Percentiles rank a stretch among this genome's conserved stretches.
phyloP scores from a whole-genome alignment of 768 basidiomycete genomes.

The Psilocybe subaeruginosa region DNA sequence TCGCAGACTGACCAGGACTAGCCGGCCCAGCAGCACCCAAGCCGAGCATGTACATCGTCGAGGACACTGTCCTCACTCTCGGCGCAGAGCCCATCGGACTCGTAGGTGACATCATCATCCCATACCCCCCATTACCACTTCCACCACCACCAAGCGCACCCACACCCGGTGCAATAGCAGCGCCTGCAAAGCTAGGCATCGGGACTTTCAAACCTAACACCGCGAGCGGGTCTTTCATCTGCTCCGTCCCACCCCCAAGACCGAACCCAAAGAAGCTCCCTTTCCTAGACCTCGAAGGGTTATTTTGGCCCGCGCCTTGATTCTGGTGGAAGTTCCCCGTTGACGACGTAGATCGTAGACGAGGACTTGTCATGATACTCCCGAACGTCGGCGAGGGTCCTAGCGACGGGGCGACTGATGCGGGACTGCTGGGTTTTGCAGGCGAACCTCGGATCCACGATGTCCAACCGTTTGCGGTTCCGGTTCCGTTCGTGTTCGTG shows the following conservation, averaged over 20 bases:
- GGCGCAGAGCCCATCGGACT: slow-evolving; percentile 22
- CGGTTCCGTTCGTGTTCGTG: not conserved
- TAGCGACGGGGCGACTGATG: slow-evolving; percentile 14
- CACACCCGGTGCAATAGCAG: slow-evolving; percentile 1
- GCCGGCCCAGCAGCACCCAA: slow-evolving; percentile 39
- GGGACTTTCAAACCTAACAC: slow-evolving; percentile 56
- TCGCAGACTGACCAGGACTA: slow-evolving; percentile 9
- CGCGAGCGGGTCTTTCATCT: slow-evolving; percentile 42
- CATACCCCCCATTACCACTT: slow-evolving; percentile 5
- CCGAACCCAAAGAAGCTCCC: slow-evolving; percentile 20
- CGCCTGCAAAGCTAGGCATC: slow-evolving; percentile 49
- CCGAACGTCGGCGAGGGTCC: slow-evolving; percentile 63
- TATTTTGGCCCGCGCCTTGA: slow-evolving; percentile 14
- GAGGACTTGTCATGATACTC: slow-evolving; percentile 68
- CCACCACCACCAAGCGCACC: not conserved
- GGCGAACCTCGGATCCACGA: slow-evolving; percentile 51
- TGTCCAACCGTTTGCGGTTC: slow-evolving; percentile 47
- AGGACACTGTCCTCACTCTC: slow-evolving; percentile 50
- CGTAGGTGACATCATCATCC: slow-evolving; percentile 18
- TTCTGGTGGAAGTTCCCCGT: slow-evolving; percentile 11
- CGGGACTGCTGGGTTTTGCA: slow-evolving; percentile 43
- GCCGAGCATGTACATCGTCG: slow-evolving; percentile 68
- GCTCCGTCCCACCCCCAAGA: slow-evolving; percentile 15
- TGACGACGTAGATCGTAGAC: slow-evolving; percentile 53
- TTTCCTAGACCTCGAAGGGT: slow-evolving; percentile 23